These are phyloP conservation scores for Ramichloridium luteum DNA, from an alignment of 2,329 filamentous ascomycete genomes.

Conservation along the genomic window DNA sequence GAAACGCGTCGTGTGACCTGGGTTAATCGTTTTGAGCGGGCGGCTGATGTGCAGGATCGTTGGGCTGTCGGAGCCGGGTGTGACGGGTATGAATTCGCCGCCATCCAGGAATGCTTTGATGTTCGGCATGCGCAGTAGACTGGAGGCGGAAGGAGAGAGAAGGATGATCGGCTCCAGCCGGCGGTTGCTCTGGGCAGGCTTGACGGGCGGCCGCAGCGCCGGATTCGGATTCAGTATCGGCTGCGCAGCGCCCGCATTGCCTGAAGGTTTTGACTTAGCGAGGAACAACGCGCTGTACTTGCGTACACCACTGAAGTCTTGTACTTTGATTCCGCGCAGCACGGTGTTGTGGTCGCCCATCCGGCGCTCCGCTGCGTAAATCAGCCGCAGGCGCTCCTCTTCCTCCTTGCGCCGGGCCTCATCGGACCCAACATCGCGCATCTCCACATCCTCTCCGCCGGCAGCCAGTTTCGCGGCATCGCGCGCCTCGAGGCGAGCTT, in stretches of 20 bases:
- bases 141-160: conserved; percentile 88
- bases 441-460: conserved; percentile 25
- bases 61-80: conserved; percentile 46
- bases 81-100: conserved; percentile 65
- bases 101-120: conserved; percentile 86
- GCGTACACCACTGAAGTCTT: conserved; percentile 92
- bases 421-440: conserved; percentile 29
- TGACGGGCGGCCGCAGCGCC: conserved; percentile 23
- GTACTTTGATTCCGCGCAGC: conserved; percentile 67
- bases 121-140: conserved; percentile 87
- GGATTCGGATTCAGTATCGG: conserved; percentile 30
- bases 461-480: conserved; percentile 31
- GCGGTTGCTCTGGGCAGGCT: conserved; percentile 29
- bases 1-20: conserved; percentile 68
- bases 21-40: conserved; percentile 56
- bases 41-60: conserved; percentile 82
- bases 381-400: conserved; percentile 66
- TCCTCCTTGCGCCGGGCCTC: conserved; percentile 42
- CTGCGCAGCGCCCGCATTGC: conserved; percentile 26
- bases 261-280: conserved; percentile 42
- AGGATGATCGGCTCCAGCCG: conserved; percentile 80
- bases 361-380: conserved; percentile 81
- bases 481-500: conserved; percentile 40
- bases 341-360: conserved; percentile 89
- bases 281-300: conserved; percentile 39